Percentiles rank a stretch among this genome's conserved stretches.
phyloP scores from a whole-genome alignment of 192 early-diverging fungal genomes.

The Kickxella alabastrina region DNA sequence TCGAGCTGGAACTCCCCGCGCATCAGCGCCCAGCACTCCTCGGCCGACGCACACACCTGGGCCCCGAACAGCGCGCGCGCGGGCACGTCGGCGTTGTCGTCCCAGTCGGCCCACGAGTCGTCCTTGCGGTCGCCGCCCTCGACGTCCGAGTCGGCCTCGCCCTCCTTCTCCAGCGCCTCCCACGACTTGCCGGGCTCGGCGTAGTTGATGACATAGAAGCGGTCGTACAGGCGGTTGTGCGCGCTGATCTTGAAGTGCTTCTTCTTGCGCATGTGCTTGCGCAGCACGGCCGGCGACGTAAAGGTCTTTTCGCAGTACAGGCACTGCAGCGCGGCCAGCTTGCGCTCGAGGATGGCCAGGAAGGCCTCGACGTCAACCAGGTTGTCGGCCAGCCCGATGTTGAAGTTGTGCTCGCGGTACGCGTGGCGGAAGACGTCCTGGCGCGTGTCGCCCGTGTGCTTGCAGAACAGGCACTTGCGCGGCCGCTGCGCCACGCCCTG shows the following conservation, averaged over 20 bases:
- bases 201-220: constrained; percentile 93
- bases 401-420: constrained; percentile 88
- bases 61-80: constrained; percentile 83
- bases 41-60: constrained; percentile 56
- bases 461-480: constrained; percentile 93
- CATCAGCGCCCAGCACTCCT: constrained; percentile 71
- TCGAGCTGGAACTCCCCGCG: constrained; percentile 72
- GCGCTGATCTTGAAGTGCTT: constrained; percentile 95
- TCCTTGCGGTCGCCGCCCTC: constrained; percentile 23
- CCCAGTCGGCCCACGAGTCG: constrained; percentile 78
- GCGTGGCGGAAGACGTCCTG: constrained; percentile 78
- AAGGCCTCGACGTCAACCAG: constrained; percentile 82
- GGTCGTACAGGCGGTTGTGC: constrained; percentile 85
- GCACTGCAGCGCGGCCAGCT: constrained; percentile 71
- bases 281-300: constrained; percentile 77
- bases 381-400: constrained; percentile 89
- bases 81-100: constrained; percentile 59
- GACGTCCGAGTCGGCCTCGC: constrained; percentile 68
- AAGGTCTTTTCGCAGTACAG: constrained; percentile 94
- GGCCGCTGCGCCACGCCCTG: constrained; percentile 59
- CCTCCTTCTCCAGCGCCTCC: constrained; percentile 82
- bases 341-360: constrained; percentile 67
- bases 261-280: constrained; percentile 98
- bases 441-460: constrained; percentile 68
- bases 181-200: constrained; percentile 87